Evolutionary conservation across 805 yeast species (phyloP), one percentile per base, ranked within the genome.

Genomic region (Cyberlindnera saturnus): DNA sequence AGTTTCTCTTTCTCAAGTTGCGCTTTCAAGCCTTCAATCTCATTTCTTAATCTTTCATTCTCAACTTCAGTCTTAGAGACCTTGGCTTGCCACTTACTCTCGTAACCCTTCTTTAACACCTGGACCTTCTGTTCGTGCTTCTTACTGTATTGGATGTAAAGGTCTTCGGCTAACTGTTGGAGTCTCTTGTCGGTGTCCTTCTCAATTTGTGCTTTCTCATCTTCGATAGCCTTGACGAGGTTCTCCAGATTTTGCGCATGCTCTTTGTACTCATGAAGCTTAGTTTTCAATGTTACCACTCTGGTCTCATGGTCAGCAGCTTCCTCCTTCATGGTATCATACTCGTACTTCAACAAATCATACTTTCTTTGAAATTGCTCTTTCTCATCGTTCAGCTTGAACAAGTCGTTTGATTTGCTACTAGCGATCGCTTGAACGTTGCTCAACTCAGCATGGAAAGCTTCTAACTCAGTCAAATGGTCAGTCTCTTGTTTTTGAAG

Each of bases 61-160:
- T 75, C 78, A 34, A 62, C 51, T 11, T 63, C 62, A 19, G 70
- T 57, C 44, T 65, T 70, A 38, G 64, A 69, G 47, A 69, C 65
- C 54, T 69, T 74, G 47, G 60, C 57, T 39, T 70, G 64, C 70
- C 74, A 77, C 52, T 75, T 78, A 29, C 66, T 63, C 51, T 79
- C 83, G 55, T 75, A 78, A 3, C 77, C 79, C 44, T 73, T 71
- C 57, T 77, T 82, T 54, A 81, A 64, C 29, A 77, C 73, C 13
- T 72, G 71, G 8, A 86, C 83, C 60, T 86, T 86, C 41, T 76
- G 74, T 48, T 81, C 86, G 56, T 86, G 95, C 57, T 86, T 86
- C 39, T 82, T 79, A 3, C 87, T 77, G 56, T 86, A 86, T 57
- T 82, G 89, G 32, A 75, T 70, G 55, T 85, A 85, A 10, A 86